Evolutionary conservation across 345 rosid species (phyloP).

Genomic region (Corchorus capsularis): DNA sequence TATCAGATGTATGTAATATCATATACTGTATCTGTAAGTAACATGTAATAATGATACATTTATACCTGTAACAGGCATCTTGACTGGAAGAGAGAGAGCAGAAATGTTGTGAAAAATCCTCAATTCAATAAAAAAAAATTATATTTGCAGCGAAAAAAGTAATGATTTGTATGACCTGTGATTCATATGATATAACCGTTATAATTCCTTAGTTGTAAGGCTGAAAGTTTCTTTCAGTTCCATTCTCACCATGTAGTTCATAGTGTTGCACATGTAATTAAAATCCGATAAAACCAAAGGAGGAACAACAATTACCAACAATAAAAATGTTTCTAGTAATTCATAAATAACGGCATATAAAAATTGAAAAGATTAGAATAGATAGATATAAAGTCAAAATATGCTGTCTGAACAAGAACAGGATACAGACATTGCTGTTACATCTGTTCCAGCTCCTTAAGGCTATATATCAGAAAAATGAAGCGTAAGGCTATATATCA

Average conservation of each 20-base stretch:
- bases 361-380: neutral
- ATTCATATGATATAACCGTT: neutral
- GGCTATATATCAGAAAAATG: neutral
- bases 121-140: neutral
- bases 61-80: conserved; percentile 15
- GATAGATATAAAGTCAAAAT: neutral
- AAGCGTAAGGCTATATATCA: neutral
- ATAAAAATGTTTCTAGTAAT: too few species aligned
- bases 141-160: neutral
- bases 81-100: conserved; percentile 10
- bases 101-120: neutral
- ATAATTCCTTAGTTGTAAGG: neutral
- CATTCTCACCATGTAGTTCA: neutral
- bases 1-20: conserved; percentile 17
- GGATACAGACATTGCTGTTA: neutral
- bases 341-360: neutral
- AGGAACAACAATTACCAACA: neutral
- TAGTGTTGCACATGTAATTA: neutral
- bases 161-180: neutral
- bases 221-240: neutral
- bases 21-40: conserved; percentile 18
- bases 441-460: neutral
- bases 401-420: neutral
- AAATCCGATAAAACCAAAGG: neutral
- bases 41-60: conserved; percentile 22